phyloP scores from a whole-genome alignment of 306 rosid genomes.

The Calophaca sinica region DNA sequence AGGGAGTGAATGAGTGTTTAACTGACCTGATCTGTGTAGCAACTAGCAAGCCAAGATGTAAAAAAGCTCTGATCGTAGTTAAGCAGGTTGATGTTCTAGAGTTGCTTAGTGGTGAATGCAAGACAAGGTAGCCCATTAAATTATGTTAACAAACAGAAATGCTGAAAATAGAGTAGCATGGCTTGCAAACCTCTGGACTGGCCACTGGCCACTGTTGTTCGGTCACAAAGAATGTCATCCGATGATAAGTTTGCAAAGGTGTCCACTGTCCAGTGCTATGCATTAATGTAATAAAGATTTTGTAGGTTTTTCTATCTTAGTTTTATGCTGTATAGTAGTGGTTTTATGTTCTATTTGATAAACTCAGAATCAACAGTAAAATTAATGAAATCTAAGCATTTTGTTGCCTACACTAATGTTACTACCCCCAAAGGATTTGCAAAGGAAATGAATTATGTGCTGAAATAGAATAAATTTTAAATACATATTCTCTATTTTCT shows the following conservation, averaged over 20 bases:
- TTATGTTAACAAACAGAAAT: background rate
- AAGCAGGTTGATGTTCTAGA: constrained; percentile 29
- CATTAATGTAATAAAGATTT: constrained; percentile 6
- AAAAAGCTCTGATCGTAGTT: constrained; percentile 1
- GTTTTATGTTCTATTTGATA: constrained; percentile 23
- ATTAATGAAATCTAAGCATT: constrained; percentile 7
- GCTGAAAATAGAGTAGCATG: constrained; percentile 22
- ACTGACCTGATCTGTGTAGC: constrained; percentile 5
- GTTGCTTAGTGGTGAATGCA: constrained; percentile 10
- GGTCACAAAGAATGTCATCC: constrained; percentile 19
- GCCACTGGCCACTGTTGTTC: constrained; percentile 28
- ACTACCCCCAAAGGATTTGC: constrained; percentile 1
- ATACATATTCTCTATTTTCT: constrained; percentile 16
- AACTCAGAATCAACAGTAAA: background rate
- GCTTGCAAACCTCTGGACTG: constrained; percentile 28
- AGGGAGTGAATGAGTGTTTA: constrained; percentile 9
- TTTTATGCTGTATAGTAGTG: background rate
- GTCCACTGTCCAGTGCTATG: constrained; percentile 2
- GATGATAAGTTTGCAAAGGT: constrained; percentile 29
- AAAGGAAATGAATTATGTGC: constrained; percentile 2
- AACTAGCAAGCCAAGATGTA: constrained; percentile 3
- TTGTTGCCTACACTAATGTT: constrained; percentile 1
- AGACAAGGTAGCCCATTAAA: constrained; percentile 1
- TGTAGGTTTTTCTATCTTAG: background rate
- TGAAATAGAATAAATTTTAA: constrained; percentile 5